Evolutionary conservation across 1,284 basidiomycete species (phyloP), one percentile per base, ranked within the genome.

Genomic region (Anthracocystis walkeri): DNA sequence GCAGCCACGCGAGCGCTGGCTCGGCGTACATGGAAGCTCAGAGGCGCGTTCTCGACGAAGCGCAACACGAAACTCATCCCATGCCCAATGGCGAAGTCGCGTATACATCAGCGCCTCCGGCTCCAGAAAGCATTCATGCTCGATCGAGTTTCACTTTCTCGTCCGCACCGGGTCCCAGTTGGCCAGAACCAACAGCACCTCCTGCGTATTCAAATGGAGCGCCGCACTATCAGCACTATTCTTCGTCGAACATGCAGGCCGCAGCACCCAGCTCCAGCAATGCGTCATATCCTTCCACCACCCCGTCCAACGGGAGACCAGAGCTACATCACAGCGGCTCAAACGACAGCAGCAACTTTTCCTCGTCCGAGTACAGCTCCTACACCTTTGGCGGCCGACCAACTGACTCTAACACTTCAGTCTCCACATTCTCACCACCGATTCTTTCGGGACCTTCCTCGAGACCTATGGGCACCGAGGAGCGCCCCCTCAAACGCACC

Each of bases 21-120:
- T n/a, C 61, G 5, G 70, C 77, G 0, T 76, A 79, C 49, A 69
- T 78, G 14, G 74, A 69, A 44, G 73, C 77, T 3, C 62, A 77
- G 55, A 65, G 66, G 50, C 65, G 65, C 7, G 61, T 51, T 20
- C 52, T 68, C 11, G 61, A 66, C 45, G 58, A 73, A 10, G 18
- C 46, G 10, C 65, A 62, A 23, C 40, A 49, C 23, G n/a, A 0
- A 1, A 18, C 25, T 18, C 53, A 49, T 10, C 58, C 58, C 12
- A 14, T 29, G 29, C 18, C 33, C 53, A 54, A 27, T n/a, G 51
- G 45, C 29, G 62, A 70, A 29, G 41, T 27, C 7, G 48, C 53
- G 27, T 65, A 61, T 50, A 54, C 61, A 1, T 64, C 65, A 25
- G 44, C 58, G 11, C 35, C 67, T 16, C 58, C 58, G 7, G 35